Percentiles rank a stretch among this genome's conserved stretches.
Conservation (phyloP, 495 filamentous ascomycete genomes). For the Ramalina peruviana region DNA sequence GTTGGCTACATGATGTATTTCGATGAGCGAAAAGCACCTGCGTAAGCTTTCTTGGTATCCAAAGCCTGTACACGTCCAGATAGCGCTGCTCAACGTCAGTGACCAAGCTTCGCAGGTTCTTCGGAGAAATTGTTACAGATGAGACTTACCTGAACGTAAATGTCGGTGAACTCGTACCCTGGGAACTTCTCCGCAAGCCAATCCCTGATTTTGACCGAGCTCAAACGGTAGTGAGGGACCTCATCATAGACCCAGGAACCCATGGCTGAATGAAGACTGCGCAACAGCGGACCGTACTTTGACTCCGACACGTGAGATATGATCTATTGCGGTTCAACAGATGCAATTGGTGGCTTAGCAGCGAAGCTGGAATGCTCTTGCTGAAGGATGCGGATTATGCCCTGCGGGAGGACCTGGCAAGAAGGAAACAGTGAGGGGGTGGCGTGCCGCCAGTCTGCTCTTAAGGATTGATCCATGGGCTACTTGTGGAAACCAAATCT, state of each 20-base stretch:
- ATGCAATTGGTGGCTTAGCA: too few relatives aligned
- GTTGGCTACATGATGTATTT: neutral
- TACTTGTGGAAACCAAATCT: too few relatives aligned
- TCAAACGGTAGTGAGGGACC: neutral
- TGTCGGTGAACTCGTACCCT: neutral
- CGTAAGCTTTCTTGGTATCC: neutral
- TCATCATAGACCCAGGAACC: neutral
- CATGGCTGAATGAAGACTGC: too few relatives aligned
- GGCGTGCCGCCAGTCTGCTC: too few relatives aligned
- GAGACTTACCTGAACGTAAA: neutral
- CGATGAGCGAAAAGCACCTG: neutral
- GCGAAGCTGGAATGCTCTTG: too few relatives aligned
- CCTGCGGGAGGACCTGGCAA: fast-evolving
- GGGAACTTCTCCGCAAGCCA: neutral
- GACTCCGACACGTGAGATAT: too few relatives aligned
- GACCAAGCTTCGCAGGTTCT: neutral
- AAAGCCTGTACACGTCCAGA: neutral
- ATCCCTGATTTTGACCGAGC: neutral
- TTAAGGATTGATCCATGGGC: too few relatives aligned
- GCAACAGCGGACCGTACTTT: too few relatives aligned
- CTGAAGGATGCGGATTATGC: too few relatives aligned
- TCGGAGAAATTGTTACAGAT: neutral
- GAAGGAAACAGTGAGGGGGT: too few relatives aligned
- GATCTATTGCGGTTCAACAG: too few relatives aligned
- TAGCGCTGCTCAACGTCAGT: neutral